These are phyloP conservation scores for Hymenoscyphus occultus DNA, from an alignment of 2,329 filamentous ascomycete genomes.

Conservation along the genomic window DNA sequence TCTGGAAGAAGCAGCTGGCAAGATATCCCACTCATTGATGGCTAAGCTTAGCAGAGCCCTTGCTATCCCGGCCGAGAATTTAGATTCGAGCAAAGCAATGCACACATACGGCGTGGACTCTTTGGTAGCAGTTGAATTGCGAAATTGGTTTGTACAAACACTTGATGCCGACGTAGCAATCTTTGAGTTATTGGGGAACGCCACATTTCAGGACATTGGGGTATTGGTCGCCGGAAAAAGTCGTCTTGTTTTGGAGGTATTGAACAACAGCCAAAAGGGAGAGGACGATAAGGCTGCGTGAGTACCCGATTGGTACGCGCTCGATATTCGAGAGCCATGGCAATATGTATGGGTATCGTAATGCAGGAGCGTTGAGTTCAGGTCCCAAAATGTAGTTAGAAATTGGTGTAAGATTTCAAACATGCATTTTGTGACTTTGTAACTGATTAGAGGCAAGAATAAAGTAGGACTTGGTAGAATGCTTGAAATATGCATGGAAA, in stretches of 20 bases:
- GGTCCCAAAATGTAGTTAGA: no score
- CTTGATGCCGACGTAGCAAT: constrained; percentile 45
- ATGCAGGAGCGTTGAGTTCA: no score
- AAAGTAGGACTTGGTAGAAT: no score
- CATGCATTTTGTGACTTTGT: no score
- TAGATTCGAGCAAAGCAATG: constrained; percentile 38
- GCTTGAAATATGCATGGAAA: no score
- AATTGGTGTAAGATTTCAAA: no score
- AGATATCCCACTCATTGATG: constrained; percentile 31
- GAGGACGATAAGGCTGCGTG: no score
- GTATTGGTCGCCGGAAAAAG: background rate
- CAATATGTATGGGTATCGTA: no score
- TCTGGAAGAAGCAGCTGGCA: background rate
- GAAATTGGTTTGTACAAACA: constrained; percentile 47
- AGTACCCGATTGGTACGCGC: no score
- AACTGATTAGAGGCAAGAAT: no score
- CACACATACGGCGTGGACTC: constrained; percentile 41
- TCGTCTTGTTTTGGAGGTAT: background rate
- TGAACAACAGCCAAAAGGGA: no score
- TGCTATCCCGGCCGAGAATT: constrained; percentile 40
- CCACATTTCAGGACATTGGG: background rate
- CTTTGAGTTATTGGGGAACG: constrained; percentile 41
- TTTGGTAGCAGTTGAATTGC: constrained; percentile 22
- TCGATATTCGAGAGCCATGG: no score
- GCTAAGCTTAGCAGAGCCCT: constrained; percentile 42